Conservation (phyloP, 805 yeast genomes). For the Saturnispora quitensis region DNA sequence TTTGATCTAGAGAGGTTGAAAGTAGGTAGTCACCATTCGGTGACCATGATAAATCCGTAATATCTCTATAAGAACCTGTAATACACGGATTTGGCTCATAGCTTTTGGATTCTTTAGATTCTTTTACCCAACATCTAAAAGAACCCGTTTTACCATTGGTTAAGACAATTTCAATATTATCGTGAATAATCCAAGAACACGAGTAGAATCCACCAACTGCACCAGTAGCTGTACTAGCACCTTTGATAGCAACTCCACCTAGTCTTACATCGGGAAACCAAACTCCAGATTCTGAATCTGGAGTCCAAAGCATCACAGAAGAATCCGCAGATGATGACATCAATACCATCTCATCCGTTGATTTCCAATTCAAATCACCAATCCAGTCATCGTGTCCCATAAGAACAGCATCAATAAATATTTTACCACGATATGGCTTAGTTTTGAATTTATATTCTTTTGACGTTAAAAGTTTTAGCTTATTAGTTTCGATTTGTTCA, state of each 20-base stretch:
- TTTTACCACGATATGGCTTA: constrained; percentile 33
- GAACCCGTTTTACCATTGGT: constrained; percentile 92
- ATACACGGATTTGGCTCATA: constrained; percentile 40
- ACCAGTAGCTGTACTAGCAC: constrained; percentile 98
- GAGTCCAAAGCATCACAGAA: constrained; percentile 88
- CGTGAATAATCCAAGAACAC: constrained; percentile 52
- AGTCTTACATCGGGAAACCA: constrained; percentile 78
- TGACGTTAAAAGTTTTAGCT: constrained; percentile 52
- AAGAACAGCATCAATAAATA: constrained; percentile 83
- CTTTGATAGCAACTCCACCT: constrained; percentile 91
- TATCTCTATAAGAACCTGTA: constrained; percentile 68
- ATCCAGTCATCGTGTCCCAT: constrained; percentile 99
- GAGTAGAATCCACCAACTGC: constrained; percentile 65
- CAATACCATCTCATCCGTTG: constrained; percentile 42
- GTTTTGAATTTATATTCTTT: constrained; percentile 57
- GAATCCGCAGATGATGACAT: constrained; percentile 90
- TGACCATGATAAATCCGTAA: constrained; percentile 76
- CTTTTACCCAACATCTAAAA: constrained; percentile 61
- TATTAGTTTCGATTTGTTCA: constrained; percentile 31
- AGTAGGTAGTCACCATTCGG: constrained; percentile 55
- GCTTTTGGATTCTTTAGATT: constrained; percentile 22
- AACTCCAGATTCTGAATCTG: constrained; percentile 76
- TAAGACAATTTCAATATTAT: constrained; percentile 41
- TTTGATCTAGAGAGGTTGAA: constrained; percentile 85
- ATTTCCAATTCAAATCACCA: constrained; percentile 76